Base-by-base conservation (phyloP, 441 rosid species). In the Eruca vesicaria region DNA sequence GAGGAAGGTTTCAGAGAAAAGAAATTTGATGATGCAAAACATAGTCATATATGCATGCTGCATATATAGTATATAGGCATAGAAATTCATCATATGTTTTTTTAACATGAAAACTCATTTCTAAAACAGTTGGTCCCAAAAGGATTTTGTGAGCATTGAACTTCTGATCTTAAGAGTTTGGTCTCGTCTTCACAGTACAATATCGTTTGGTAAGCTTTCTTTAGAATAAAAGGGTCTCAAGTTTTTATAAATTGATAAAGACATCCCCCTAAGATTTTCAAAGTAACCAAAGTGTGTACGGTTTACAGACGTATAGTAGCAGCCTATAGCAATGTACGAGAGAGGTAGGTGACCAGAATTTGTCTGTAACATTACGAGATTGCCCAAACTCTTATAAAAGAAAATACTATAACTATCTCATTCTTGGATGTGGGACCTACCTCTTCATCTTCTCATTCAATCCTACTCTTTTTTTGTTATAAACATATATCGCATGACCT, bases 351-450 rank as follows among this genome's bases (percentile, higher is more conserved):
- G 63, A 50, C 32, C 63, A 35, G 63, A 75, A 23, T 5, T 23
- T 20, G 41, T 5, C 1, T 58, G 0, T 11, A 0, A 23, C 12
- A 32, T 9, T 45, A 67, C 59, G 28, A 66, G 2, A 43, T 10
- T 66, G 6, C 23, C 60, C 52, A 7, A 43, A 38, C 18, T 43
- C 50, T 43, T n/a, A 43, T 43, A n/a, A 43, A 14, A 43, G 5
- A 43, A n/a, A n/a, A 43, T 43, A 4, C 23, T 52, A 48, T 15
- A 18, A 66, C 20, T 53, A 53, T 62, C 41, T 0, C 6, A 36
- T 35, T 45, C 21, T 52, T 72, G 62, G 12, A 58, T 4, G 73
- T 78, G 81, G 81, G 73, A 15, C 81, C 81, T 72, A 78, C 59
- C 6, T 50, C 2, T 3, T 4, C 41, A 31, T 12, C 19, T 35